Evolutionary conservation across 495 filamentous ascomycete species (phyloP).

Genomic region (Penicillium fimorum): DNA sequence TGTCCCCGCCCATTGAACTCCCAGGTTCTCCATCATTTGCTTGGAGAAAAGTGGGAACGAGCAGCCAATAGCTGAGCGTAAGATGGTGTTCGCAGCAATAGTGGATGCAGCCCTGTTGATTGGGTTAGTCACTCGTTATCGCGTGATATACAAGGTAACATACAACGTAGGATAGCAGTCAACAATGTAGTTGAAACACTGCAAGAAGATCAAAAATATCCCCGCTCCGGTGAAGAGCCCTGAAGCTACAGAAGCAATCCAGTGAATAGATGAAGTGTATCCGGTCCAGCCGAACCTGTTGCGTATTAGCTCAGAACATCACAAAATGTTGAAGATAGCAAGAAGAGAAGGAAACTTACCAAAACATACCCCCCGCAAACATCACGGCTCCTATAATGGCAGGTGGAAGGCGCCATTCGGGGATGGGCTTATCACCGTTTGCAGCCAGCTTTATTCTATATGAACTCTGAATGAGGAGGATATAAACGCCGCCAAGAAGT

Average conservation of each 20-base stretch:
- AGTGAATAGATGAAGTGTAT: conserved; percentile 28
- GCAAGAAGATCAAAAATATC: conserved; percentile 33
- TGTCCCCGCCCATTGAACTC: conserved; percentile 74
- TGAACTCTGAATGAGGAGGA: conserved; percentile 23
- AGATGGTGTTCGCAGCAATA: conserved; percentile 82
- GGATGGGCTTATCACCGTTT: conserved; percentile 28
- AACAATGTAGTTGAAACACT: conserved; percentile 37
- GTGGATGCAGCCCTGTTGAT: conserved; percentile 66
- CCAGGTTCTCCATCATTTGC: conserved; percentile 75
- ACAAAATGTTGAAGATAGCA: neutral
- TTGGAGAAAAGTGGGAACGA: conserved; percentile 76
- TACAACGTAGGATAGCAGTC: conserved; percentile 60
- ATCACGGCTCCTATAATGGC: conserved; percentile 49
- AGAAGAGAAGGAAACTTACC: conserved; percentile 26
- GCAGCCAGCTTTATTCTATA: conserved; percentile 28
- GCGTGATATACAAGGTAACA: conserved; percentile 20
- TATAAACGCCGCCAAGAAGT: conserved; percentile 21
- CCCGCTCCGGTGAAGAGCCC: conserved; percentile 30
- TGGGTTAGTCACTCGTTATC: neutral
- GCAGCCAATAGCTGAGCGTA: conserved; percentile 71
- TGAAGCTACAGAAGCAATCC: conserved; percentile 31
- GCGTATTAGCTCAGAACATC: neutral
- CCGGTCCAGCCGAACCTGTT: conserved; percentile 41
- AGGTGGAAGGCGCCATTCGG: conserved; percentile 37
- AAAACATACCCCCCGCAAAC: conserved; percentile 52